Conservation (phyloP, 2,329 filamentous ascomycete species). For the Hypoxylon sp. region DNA sequence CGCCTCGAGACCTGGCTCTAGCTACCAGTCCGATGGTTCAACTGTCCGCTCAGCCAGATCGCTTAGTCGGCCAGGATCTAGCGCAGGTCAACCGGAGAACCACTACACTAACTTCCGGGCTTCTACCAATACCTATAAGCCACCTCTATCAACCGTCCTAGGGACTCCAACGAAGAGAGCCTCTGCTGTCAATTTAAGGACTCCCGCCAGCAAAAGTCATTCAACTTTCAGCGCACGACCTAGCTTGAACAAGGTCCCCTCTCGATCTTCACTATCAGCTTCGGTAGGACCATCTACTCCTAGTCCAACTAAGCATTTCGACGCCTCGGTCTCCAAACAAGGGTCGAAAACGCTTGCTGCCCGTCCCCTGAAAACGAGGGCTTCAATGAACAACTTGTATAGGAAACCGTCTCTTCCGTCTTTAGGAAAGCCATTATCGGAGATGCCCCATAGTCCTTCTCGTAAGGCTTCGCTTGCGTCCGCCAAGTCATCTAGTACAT, state of each 20-base stretch:
- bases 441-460: slow-evolving; percentile 51
- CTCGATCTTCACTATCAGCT: slow-evolving; percentile 53
- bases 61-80: slow-evolving; percentile 68
- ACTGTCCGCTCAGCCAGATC: slow-evolving; percentile 64
- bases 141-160: slow-evolving; percentile 59
- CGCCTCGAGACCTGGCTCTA: slow-evolving; percentile 70
- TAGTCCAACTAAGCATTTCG: slow-evolving; percentile 56
- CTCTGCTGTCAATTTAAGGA: slow-evolving; percentile 55
- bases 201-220: slow-evolving; percentile 51
- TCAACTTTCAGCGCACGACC: slow-evolving; percentile 45
- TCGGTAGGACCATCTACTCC: slow-evolving; percentile 52
- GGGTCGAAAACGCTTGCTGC: slow-evolving; percentile 63
- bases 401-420: slow-evolving; percentile 67
- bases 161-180: slow-evolving; percentile 59
- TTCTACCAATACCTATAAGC: slow-evolving; percentile 60
- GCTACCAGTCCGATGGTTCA: slow-evolving; percentile 72
- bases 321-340: slow-evolving; percentile 54
- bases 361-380: slow-evolving; percentile 63
- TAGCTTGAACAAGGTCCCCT: slow-evolving; percentile 52
- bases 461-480: slow-evolving; percentile 58
- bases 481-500: slow-evolving; percentile 56
- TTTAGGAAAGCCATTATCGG: slow-evolving; percentile 52
- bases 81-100: slow-evolving; percentile 62
- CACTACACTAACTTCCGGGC: slow-evolving; percentile 58
- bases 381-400: slow-evolving; percentile 67